A percentile compares a stretch with the other conserved stretches of the same genome.
These are phyloP conservation scores for Lasiosphaeris hirsuta DNA, from an alignment of 495 filamentous ascomycete species.

Conservation along the genomic window DNA sequence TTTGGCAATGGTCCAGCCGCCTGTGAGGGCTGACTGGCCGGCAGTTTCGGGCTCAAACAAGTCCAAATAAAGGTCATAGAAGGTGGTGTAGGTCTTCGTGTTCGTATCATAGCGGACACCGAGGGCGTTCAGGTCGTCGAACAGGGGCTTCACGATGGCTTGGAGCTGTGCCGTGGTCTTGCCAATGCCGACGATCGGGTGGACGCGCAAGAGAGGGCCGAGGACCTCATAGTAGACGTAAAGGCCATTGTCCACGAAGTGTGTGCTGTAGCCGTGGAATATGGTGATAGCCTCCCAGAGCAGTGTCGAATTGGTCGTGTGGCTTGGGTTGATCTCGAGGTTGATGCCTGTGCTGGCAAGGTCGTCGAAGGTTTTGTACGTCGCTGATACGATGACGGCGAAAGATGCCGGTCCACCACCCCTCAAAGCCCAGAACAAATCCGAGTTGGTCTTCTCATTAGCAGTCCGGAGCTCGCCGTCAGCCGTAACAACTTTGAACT, in stretches of 20 bases:
- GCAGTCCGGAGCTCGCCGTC: slow-evolving; percentile 52
- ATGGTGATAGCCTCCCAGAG: slow-evolving; percentile 45
- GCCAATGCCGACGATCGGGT: slow-evolving; percentile 44
- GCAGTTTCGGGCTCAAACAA: slow-evolving; percentile 46
- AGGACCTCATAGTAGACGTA: slow-evolving; percentile 47
- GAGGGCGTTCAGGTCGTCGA: slow-evolving; percentile 38
- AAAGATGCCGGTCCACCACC: slow-evolving; percentile 59
- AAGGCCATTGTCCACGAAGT: slow-evolving; percentile 40
- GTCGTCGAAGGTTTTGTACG: slow-evolving; percentile 47
- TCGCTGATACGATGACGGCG: slow-evolving; percentile 53
- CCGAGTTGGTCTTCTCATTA: slow-evolving; percentile 46
- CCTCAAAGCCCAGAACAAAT: slow-evolving; percentile 64
- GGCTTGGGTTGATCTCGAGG: slow-evolving; percentile 38
- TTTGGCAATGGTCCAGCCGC: slow-evolving; percentile 44
- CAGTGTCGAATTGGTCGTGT: slow-evolving; percentile 31
- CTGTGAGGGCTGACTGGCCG: slow-evolving; percentile 42
- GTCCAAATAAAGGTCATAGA: slow-evolving; percentile 46
- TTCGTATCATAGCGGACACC: slow-evolving; percentile 34
- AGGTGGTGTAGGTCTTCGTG: slow-evolving; percentile 36
- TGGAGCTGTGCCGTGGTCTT: slow-evolving; percentile 40
- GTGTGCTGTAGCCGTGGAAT: slow-evolving; percentile 45
- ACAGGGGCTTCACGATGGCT: slow-evolving; percentile 43
- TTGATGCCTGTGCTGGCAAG: slow-evolving; percentile 37
- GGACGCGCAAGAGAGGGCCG: slow-evolving; percentile 30
- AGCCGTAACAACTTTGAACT: slow-evolving; percentile 56